Evolutionary conservation across 768 basidiomycete species (phyloP), one percentile per base, ranked within the genome.

Genomic region (Rhodotorula sphaerocarpa): DNA sequence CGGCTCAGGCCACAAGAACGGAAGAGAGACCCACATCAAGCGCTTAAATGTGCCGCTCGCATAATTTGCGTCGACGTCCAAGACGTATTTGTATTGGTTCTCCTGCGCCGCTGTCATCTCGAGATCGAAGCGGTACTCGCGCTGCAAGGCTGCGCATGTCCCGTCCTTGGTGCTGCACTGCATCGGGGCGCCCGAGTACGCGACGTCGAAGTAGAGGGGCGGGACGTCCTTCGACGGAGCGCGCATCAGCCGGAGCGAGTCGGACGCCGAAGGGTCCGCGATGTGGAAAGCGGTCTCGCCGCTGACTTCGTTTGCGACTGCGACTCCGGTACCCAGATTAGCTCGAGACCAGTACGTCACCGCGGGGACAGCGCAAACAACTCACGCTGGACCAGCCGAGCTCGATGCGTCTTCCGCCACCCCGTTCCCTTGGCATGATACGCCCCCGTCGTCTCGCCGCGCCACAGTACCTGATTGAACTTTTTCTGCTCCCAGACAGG

Each of bases 401-500:
- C 63, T 11, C 74, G 42, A 46, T 75, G 74, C 12, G 55, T 57
- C 28, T 48, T 55, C 53, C 65, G 59, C 71, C 73, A 73, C 42
- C 69, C 58, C 16, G 23, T 56, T 34, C 27, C 61, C 36, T 46
- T 64, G 28, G 57, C 63, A 45, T 50, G 63, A 42, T 60, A 54
- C n/a, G 42, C 50, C 10, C 78, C 78, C 3, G 76, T 78, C 6
- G 75, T 77, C 1, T 73, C 73, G 7, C 78, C 78, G 14, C 78
- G 66, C 78, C 78, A 79, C 36, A 78, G 72, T 23, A 78, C 52
- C 56, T 73, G 66, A 56, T 76, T 70, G 41, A 75, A 59, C 25
- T 79, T 78, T 31, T 75, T 75, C 59, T 75, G 73, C 34, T 72
- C 72, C 78, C 78, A 79, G 21, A 54, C 27, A 20, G 65, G 67